Percentiles rank a stretch among this genome's conserved stretches.
These are phyloP conservation scores for Colletotrichum incanum DNA, from an alignment of 2,329 filamentous ascomycete genomes.

Conservation along the genomic window DNA sequence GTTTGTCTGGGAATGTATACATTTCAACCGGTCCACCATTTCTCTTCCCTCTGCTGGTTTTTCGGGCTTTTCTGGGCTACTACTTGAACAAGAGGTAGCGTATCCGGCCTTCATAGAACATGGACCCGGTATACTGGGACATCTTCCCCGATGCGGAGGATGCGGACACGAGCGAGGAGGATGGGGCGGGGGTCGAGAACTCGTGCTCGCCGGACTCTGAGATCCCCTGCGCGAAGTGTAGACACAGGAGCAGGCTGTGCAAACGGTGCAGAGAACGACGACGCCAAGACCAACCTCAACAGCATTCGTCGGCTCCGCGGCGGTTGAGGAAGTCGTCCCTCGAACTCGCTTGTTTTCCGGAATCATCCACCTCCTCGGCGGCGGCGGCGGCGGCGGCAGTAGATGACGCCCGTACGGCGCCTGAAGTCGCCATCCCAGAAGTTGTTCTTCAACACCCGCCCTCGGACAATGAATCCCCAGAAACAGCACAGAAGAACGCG, in stretches of 20 bases:
- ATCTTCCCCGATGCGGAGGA: conserved; percentile 4
- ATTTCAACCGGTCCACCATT: too few species aligned
- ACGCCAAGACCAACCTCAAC: background rate
- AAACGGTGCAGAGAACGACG: conserved; percentile 11
- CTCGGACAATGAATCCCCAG: background rate
- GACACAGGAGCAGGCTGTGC: background rate
- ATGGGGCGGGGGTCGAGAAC: too few species aligned
- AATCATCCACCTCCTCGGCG: background rate
- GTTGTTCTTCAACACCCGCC: conserved; percentile 8
- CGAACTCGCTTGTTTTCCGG: conserved; percentile 3
- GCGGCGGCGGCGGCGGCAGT: background rate
- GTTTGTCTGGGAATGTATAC: background rate
- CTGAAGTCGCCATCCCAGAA: conserved; percentile 5
- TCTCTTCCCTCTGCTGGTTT: background rate
- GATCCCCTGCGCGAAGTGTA: conserved; percentile 16
- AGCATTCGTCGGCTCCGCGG: background rate
- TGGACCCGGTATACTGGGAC: conserved; percentile 28
- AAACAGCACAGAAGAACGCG: background rate
- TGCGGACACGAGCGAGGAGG: background rate
- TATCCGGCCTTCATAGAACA: background rate
- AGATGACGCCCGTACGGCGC: background rate
- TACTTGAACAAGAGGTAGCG: too few species aligned
- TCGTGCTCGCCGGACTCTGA: background rate
- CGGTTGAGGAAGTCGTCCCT: background rate
- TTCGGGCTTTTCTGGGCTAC: background rate